These are phyloP conservation scores for Daldinia vernicosa DNA, from an alignment of 495 filamentous ascomycete genomes.

Conservation along the genomic window DNA sequence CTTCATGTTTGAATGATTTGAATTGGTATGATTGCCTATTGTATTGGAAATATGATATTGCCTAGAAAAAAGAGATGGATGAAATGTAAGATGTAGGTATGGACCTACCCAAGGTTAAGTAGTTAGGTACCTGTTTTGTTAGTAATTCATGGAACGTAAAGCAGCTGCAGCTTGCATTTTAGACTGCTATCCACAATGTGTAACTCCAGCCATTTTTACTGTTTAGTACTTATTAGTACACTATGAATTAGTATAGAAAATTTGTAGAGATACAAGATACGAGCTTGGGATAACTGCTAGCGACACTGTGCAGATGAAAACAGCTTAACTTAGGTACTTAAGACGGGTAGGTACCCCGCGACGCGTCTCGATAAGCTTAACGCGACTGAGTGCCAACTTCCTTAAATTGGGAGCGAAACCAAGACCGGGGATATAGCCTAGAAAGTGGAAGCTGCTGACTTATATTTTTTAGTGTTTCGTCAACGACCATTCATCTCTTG, in stretches of 20 bases:
- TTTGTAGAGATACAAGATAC: not conserved
- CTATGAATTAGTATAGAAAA: not conserved
- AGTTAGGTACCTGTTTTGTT: not conserved
- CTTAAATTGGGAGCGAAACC: not conserved
- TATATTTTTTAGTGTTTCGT: not conserved
- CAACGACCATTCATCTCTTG: not conserved
- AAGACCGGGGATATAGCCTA: not conserved
- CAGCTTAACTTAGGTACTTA: too few species aligned
- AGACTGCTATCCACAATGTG: not conserved
- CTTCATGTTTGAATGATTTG: conserved; percentile 7
- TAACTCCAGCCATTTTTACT: not conserved
- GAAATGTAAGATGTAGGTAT: not conserved
- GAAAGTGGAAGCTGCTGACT: not conserved
- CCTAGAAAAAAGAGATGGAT: not conserved
- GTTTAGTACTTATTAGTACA: not conserved
- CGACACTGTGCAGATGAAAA: conserved; percentile 10
- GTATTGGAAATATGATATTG: not conserved
- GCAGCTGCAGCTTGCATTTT: conserved; percentile 6
- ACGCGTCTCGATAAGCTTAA: conserved; percentile 24
- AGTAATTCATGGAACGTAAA: not conserved
- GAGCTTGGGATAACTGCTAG: not conserved
- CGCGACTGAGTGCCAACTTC: conserved; percentile 16
- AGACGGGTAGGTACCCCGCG: conserved; percentile 18
- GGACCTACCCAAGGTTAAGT: not conserved
- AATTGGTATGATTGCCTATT: not conserved